These are phyloP conservation scores for Pichia thaimueangensis DNA, from an alignment of 805 yeast species.

Conservation along the genomic window DNA sequence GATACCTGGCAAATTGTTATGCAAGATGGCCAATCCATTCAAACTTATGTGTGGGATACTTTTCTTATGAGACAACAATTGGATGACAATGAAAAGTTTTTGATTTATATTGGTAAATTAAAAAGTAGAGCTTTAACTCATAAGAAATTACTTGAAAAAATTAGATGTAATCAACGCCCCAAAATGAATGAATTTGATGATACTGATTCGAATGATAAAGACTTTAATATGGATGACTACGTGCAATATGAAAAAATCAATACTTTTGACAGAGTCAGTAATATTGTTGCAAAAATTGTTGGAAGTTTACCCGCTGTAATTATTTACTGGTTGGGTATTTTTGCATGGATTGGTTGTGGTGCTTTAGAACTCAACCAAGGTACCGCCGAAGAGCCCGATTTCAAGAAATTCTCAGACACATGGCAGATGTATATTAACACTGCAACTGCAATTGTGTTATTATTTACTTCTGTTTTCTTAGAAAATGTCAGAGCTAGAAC, in stretches of 20 bases:
- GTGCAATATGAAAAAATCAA: slow-evolving; percentile 18
- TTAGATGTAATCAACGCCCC: not conserved
- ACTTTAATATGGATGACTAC: too few species aligned
- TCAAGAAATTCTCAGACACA: slow-evolving; percentile 26
- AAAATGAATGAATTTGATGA: slow-evolving; percentile 29
- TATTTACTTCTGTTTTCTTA: slow-evolving; percentile 31
- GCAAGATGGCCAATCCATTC: slow-evolving; percentile 38
- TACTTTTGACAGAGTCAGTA: slow-evolving; percentile 31
- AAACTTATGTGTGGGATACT: slow-evolving; percentile 35
- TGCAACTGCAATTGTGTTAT: slow-evolving; percentile 33
- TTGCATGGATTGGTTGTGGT: slow-evolving; percentile 36
- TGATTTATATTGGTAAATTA: slow-evolving; percentile 22
- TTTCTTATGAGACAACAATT: slow-evolving; percentile 35
- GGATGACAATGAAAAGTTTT: slow-evolving; percentile 25
- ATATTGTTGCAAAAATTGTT: slow-evolving; percentile 20
- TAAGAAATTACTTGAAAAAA: slow-evolving; percentile 12
- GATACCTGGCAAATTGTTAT: slow-evolving; percentile 35
- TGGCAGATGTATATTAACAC: slow-evolving; percentile 40
- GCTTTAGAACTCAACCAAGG: slow-evolving; percentile 18
- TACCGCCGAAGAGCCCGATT: slow-evolving; percentile 7
- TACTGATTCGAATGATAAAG: slow-evolving; percentile 10
- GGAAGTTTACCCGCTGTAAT: slow-evolving; percentile 31
- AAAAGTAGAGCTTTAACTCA: slow-evolving; percentile 27
- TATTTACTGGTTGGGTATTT: slow-evolving; percentile 34
- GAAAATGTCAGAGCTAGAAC: slow-evolving; percentile 37